These are phyloP conservation scores for Adansonia madagascariensis DNA, from an alignment of 441 rosid species.

Conservation along the genomic window DNA sequence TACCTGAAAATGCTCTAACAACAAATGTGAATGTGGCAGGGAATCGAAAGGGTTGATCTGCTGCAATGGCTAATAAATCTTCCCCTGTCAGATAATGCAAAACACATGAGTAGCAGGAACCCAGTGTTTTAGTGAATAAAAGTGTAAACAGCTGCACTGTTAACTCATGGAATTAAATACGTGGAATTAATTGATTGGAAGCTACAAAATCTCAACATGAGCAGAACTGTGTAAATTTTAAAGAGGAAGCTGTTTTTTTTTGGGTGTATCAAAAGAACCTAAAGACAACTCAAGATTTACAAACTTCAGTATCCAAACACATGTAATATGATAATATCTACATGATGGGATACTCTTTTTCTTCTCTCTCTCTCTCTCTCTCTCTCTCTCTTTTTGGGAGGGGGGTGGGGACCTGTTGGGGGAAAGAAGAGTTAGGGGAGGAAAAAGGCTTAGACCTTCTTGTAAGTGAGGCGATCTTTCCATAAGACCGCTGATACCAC, in stretches of 20 bases:
- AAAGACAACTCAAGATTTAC: slow-evolving; percentile 4
- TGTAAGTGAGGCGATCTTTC: not conserved
- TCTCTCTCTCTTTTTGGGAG: too few relatives aligned
- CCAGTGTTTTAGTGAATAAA: not conserved
- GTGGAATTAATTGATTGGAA: not conserved
- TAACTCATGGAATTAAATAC: not conserved
- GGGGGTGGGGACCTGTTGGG: too few relatives aligned
- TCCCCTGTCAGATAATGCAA: slow-evolving; percentile 64
- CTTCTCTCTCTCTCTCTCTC: too few relatives aligned
- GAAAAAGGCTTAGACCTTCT: not conserved
- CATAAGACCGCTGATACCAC: not conserved
- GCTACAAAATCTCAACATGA: too few relatives aligned
- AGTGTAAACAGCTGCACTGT: not conserved
- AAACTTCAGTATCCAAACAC: slow-evolving; percentile 11
- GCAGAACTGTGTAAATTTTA: not conserved
- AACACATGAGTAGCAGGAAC: slow-evolving; percentile 26
- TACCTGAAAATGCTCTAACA: slow-evolving; percentile 99
- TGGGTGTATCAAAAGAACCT: not conserved
- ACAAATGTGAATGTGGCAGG: slow-evolving; percentile 99
- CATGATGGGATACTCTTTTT: not conserved
- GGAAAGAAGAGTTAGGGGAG: not conserved
- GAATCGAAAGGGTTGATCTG: slow-evolving; percentile 97
- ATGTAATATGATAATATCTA: not conserved
- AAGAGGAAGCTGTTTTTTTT: not conserved
- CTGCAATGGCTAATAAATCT: slow-evolving; percentile 93